Evolutionary conservation across 441 rosid genomes (phyloP).

Genomic region (Gossypium laxum): DNA sequence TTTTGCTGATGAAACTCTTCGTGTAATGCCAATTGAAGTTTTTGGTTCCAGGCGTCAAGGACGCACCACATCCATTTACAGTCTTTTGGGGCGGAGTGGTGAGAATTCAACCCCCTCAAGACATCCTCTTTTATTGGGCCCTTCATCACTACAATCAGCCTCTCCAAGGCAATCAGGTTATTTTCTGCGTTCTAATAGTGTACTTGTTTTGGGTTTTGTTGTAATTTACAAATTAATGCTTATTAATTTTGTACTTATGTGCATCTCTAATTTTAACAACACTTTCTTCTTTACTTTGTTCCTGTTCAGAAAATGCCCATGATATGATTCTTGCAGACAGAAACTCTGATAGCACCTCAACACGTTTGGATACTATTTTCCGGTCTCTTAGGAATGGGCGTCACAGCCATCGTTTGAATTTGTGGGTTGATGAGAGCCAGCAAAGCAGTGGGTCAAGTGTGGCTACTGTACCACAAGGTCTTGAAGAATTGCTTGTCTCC

Average conservation of each 20-base stretch:
- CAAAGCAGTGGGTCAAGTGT: constrained; percentile 68
- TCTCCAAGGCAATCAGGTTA: constrained; percentile 60
- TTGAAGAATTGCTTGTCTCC: constrained; percentile 87
- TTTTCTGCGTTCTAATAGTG: neutral
- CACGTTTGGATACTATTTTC: constrained; percentile 71
- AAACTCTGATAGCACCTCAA: constrained; percentile 41
- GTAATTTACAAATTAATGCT: neutral
- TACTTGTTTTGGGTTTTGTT: neutral
- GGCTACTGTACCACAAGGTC: constrained; percentile 69
- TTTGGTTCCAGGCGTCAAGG: constrained; percentile 97
- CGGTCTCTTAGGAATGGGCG: constrained; percentile 89
- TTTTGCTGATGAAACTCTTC: constrained; percentile 82
- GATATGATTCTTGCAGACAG: constrained; percentile 47
- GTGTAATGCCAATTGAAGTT: constrained; percentile 95
- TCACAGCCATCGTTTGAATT: constrained; percentile 77
- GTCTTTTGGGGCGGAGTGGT: constrained; percentile 77
- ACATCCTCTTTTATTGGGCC: constrained; percentile 85
- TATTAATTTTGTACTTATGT: constrained; percentile 8
- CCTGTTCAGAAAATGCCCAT: constrained; percentile 38
- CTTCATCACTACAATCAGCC: constrained; percentile 34
- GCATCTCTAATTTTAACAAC: constrained; percentile 9
- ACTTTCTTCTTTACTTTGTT: neutral
- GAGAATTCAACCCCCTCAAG: constrained; percentile 56
- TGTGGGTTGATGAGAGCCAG: constrained; percentile 90
- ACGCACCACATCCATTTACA: constrained; percentile 88